A percentile compares a stretch with the other conserved stretches of the same genome.
Conservation (phyloP, 768 basidiomycete genomes). For the Leccinum sublutescens region DNA sequence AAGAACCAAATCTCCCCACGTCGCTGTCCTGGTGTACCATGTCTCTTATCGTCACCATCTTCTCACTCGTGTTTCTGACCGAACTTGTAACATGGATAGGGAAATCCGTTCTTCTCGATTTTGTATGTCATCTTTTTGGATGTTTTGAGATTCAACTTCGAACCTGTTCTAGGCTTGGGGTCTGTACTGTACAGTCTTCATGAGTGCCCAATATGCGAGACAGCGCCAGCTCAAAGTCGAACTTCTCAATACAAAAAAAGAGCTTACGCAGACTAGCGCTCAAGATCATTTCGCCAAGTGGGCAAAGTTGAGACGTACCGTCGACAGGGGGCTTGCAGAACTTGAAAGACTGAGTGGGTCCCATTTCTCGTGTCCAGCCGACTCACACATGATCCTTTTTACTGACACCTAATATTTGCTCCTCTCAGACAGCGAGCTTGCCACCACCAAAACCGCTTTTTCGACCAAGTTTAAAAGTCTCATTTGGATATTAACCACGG, state of each 20-base stretch:
- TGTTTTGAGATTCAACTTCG: conserved; percentile 6
- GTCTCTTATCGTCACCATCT: conserved; percentile 81
- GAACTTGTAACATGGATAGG: conserved; percentile 90
- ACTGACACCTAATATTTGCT: conserved; percentile 3
- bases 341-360: conserved; percentile 88
- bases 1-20: conserved; percentile 1
- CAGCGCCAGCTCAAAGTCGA: conserved; percentile 78
- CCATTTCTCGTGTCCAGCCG: not conserved
- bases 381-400: not conserved
- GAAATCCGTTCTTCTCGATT: conserved; percentile 74
- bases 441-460: conserved; percentile 59
- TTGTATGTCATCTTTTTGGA: conserved; percentile 49
- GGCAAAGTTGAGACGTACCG: conserved; percentile 87
- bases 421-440: conserved; percentile 61
- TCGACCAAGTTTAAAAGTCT: conserved; percentile 66
- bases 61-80: conserved; percentile 76
- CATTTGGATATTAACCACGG: conserved; percentile 86
- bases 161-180: conserved; percentile 58
- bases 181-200: conserved; percentile 65
- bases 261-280: conserved; percentile 85
- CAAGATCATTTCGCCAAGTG: conserved; percentile 99
- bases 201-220: conserved; percentile 49
- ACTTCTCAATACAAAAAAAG: conserved; percentile 76
- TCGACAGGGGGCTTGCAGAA: conserved; percentile 90
- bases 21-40: conserved; percentile 37